Base-by-base conservation (phyloP, 371 early-diverging fungal species). In the Mucor ambiguus region DNA sequence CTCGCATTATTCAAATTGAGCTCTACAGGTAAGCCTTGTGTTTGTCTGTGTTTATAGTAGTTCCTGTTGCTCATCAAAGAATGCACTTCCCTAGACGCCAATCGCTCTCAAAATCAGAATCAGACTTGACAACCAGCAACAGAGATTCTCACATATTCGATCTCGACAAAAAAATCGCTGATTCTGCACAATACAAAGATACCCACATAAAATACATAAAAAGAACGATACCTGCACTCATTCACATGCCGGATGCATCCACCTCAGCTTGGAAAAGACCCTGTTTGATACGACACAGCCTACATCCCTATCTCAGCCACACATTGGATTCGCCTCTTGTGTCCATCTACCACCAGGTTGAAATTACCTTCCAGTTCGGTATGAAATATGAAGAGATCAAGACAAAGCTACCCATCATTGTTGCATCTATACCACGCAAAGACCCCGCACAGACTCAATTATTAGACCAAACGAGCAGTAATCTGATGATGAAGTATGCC, bases 311-410 rank as follows among this genome's bases (percentile, higher is more conserved):
- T 24, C 49, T 76, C 26, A 68, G 74, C 14, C 68, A 69, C 33
- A 74, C 76, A 4, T 44, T 78, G 41, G 73, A 74, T 24, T 76
- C 81, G 7, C 81, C 81, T 9, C 66, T 76, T 12, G 67, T 80
- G 3, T 68, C 76, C 7, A 69, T 80, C 12, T 78, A 78, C 41
- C 81, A 80, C 57, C 76, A 80, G 44, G 16, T 80, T 2, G 76
- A 80, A 55, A 59, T 80, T 0, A 68, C 73, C 16, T 74, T 80
- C 46, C 74, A 76, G 33, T 76, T 80, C 61, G 76, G 76, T 12
- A 63, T 71, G 60, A 80, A 76, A 29, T 71, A 66, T 24, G 78
- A 80, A 26, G 72, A 72, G 54, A 61, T 80, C 44, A 76, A 74
- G 41, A 69, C 73, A 18, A 73, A 74, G 46, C 57, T 80, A 22